These are phyloP conservation scores for Claviceps digitariae DNA, from an alignment of 2,329 filamentous ascomycete genomes.

Conservation along the genomic window DNA sequence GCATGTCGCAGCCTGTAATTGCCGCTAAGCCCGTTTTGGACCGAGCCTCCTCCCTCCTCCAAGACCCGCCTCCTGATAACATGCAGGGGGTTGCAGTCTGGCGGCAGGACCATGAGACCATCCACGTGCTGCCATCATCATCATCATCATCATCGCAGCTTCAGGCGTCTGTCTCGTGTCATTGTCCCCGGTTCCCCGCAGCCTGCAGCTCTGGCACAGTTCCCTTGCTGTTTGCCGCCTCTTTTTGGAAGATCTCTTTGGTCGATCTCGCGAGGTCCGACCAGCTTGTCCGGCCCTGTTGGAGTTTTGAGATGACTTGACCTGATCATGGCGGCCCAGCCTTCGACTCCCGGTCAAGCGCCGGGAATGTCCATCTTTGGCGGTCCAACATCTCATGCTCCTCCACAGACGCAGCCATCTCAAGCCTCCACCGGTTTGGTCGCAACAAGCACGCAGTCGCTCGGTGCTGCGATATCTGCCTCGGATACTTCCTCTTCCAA, in stretches of 20 bases:
- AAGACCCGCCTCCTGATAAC: not conserved
- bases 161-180: not conserved
- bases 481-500: conserved; percentile 35
- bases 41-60: not conserved
- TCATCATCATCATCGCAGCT: not conserved
- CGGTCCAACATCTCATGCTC: conserved; percentile 18
- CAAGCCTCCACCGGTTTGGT: conserved; percentile 13
- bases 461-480: conserved; percentile 11
- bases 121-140: not conserved
- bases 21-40: conserved; percentile 1
- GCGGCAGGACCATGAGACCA: not conserved
- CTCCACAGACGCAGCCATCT: conserved; percentile 14
- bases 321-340: conserved; percentile 26
- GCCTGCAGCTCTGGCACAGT: not conserved
- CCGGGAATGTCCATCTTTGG: conserved; percentile 33
- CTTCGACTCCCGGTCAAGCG: conserved; percentile 30
- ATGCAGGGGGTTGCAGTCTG: not conserved
- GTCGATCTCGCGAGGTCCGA: not conserved
- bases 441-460: conserved; percentile 14
- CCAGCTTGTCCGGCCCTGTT: not conserved
- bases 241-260: not conserved
- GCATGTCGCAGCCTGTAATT: too few species aligned
- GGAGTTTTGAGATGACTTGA: conserved; percentile 7
- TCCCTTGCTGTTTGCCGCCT: not conserved
- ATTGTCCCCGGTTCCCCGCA: not conserved